Evolutionary conservation across 139 green algal species (phyloP), one percentile per base, ranked within the genome.

Genomic region (Auxenochlorella pyrenoidosa): DNA sequence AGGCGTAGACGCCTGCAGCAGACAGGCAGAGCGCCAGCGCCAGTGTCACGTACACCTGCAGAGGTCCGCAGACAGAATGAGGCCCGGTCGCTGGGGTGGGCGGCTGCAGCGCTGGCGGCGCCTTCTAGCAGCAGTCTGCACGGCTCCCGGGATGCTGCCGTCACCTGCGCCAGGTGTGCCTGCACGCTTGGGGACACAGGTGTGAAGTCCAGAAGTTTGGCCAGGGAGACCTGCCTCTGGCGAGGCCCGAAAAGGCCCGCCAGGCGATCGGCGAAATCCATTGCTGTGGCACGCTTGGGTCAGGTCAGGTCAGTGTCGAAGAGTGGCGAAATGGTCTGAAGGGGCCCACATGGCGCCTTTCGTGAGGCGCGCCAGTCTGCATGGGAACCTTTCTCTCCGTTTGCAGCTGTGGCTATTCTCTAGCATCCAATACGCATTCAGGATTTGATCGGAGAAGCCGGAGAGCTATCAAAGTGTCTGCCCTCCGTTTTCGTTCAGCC

Each of bases 11-110:
- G 32, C 82, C 82, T 1, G 21, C 66, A 0, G 82, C 68, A 8
- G 38, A 51, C 32, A 79, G n/a, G 43, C 22, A 65, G 38, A 96
- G n/a, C 13, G 92, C 82, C 15, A 73, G 44, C 0, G 91, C 63
- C 0, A 97, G 86, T 1, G 94, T 97, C 1, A 88, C 41, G 78
- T 97, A 97, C 1, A 97, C 94, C 88, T 93, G 88, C 76, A 87
- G 12, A 30, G 0, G 5, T 34, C 10, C 8, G 41, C 0, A 59
- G 26, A 6, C 22, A 60, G 73, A 60, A 54, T 38, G 24, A 75
- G n/a, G 60, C 36, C 32, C 0, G n/a, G 38, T 70, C 2, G 8
- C 30, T 41, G 66, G 15, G 54, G 54, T 24, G 3, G 54, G 54
- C 22, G 54, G 54, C 54, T 8, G 13, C 54, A 63, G 73, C 73